Conservation (phyloP, 345 rosid genomes). For the Garcia nutans region DNA sequence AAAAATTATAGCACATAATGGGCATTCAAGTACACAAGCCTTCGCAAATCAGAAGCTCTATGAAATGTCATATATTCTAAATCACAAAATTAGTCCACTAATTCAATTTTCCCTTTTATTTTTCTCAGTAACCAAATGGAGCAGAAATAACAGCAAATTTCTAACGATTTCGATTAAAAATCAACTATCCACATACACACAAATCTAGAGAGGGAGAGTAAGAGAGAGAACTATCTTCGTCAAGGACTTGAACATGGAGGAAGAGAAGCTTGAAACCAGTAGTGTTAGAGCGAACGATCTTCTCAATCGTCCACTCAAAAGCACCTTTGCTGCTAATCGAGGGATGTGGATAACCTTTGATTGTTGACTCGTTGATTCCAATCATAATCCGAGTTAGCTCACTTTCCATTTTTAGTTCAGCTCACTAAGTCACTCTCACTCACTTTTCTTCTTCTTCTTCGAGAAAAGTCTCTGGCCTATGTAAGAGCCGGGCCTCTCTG, state of each 20-base stretch:
- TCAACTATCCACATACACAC: background rate
- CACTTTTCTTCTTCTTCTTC: background rate
- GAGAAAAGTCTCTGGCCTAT: background rate
- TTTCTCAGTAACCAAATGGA: constrained; percentile 4
- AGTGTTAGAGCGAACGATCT: constrained; percentile 77
- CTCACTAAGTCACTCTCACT: background rate
- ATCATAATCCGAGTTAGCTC: constrained; percentile 77
- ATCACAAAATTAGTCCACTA: background rate
- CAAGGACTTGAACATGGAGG: constrained; percentile 94
- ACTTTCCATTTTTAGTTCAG: constrained; percentile 22
- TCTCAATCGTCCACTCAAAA: constrained; percentile 84
- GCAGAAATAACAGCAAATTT: background rate
- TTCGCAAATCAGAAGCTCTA: background rate
- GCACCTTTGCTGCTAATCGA: constrained; percentile 92
- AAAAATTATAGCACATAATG: background rate
- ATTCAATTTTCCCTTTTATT: background rate
- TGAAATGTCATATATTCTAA: background rate
- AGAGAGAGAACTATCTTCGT: constrained; percentile 71
- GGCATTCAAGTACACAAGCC: background rate
- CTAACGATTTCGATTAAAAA: no score
- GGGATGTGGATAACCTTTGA: constrained; percentile 86
- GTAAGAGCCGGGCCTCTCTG: background rate
- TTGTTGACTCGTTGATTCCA: constrained; percentile 87
- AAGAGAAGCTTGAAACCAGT: constrained; percentile 82
- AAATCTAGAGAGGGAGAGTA: constrained; percentile 15